Conservation (phyloP, 2,329 filamentous ascomycete species). For the Corniculantispora saksenae region DNA sequence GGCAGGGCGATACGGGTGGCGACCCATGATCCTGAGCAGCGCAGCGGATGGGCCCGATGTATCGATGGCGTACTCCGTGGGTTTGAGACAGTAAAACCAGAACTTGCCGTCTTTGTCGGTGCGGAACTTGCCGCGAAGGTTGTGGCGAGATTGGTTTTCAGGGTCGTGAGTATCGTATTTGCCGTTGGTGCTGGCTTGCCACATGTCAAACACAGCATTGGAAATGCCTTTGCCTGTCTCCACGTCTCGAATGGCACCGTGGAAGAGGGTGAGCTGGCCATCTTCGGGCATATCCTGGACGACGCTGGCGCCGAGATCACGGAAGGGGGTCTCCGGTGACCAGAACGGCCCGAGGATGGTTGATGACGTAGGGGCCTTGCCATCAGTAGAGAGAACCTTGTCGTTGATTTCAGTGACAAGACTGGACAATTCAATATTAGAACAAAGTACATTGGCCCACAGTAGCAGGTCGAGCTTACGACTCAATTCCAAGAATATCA, state of each 20-base stretch:
- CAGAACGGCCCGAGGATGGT: slow-evolving; percentile 79
- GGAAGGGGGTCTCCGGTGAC: slow-evolving; percentile 74
- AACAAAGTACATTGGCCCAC: too few species aligned
- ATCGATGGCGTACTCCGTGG: slow-evolving; percentile 30
- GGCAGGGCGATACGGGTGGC: not conserved
- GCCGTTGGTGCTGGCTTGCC: slow-evolving; percentile 75
- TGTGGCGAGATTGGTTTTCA: slow-evolving; percentile 69
- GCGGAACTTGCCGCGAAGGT: slow-evolving; percentile 75
- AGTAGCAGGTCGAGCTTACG: too few species aligned
- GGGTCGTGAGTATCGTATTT: slow-evolving; percentile 78
- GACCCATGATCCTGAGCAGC: slow-evolving; percentile 4
- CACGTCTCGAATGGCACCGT: slow-evolving; percentile 66
- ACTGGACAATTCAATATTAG: too few species aligned
- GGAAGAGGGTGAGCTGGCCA: slow-evolving; percentile 65
- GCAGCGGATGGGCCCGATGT: slow-evolving; percentile 1
- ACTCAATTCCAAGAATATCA: slow-evolving; percentile 74
- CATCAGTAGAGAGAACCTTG: slow-evolving; percentile 62
- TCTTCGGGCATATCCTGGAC: slow-evolving; percentile 62
- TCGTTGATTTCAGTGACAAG: slow-evolving; percentile 67
- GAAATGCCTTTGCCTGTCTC: slow-evolving; percentile 66
- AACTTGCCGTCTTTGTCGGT: slow-evolving; percentile 70
- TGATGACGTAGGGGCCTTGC: slow-evolving; percentile 68
- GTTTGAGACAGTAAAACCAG: slow-evolving; percentile 74
- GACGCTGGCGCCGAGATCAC: slow-evolving; percentile 64
- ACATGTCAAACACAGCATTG: slow-evolving; percentile 73